phyloP scores from a whole-genome alignment of 371 early-diverging fungal species.

The Rhizopus sp. region DNA sequence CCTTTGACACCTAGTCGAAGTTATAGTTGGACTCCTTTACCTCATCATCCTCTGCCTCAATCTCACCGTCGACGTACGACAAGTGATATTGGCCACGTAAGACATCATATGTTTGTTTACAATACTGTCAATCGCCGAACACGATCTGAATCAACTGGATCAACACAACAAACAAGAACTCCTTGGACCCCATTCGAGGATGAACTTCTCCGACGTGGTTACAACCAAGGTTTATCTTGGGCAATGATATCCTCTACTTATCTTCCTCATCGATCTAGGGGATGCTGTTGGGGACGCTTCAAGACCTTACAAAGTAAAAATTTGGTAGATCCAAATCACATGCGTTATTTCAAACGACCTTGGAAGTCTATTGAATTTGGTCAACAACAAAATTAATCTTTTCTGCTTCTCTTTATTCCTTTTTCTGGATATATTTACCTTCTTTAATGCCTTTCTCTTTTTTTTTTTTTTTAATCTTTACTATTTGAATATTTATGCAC shows the following conservation, averaged over 20 bases:
- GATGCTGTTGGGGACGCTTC: conserved; percentile 55
- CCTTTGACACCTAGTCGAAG: conserved; percentile 3
- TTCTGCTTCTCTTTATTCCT: background rate
- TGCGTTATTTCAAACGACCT: conserved; percentile 29
- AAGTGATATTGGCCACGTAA: conserved; percentile 23
- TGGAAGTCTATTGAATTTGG: conserved; percentile 30
- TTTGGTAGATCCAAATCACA: conserved; percentile 27
- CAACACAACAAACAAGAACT: conserved; percentile 34
- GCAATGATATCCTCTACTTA: conserved; percentile 52
- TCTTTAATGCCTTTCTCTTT: background rate
- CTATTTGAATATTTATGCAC: no score
- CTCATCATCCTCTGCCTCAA: background rate
- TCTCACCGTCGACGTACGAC: conserved; percentile 19
- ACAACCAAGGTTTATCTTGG: conserved; percentile 50
- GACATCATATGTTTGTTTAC: conserved; percentile 30
- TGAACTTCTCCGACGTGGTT: conserved; percentile 47
- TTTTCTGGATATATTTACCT: background rate
- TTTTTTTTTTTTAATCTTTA: background rate
- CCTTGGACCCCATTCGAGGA: conserved; percentile 55
- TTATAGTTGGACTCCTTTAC: conserved; percentile 8
- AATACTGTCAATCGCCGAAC: conserved; percentile 23
- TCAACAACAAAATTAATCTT: conserved; percentile 3
- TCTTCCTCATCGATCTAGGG: conserved; percentile 50
- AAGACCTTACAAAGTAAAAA: conserved; percentile 48
- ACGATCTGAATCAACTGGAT: conserved; percentile 26